Percentiles rank a stretch among this genome's conserved stretches.
These are phyloP conservation scores for Proliferodiscus dingleyae DNA, from an alignment of 2,329 filamentous ascomycete species.

Conservation along the genomic window DNA sequence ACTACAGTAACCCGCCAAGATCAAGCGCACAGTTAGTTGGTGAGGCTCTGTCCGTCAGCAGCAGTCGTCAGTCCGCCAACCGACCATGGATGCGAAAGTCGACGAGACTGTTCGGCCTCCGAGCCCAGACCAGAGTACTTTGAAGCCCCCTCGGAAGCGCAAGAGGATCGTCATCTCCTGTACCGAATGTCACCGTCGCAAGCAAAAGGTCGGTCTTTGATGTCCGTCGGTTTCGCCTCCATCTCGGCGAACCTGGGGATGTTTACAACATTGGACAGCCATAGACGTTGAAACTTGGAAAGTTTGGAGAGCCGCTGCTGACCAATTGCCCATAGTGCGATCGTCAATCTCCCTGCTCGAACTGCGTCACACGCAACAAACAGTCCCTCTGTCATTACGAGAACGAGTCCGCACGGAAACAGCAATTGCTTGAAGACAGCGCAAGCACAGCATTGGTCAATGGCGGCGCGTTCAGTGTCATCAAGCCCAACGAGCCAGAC, in stretches of 20 bases:
- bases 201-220: slow-evolving; percentile 35
- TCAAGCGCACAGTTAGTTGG: no score
- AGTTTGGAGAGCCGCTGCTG: slow-evolving; percentile 5
- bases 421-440: slow-evolving; percentile 27
- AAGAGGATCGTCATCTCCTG: slow-evolving; percentile 58
- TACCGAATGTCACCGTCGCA: slow-evolving; percentile 59
- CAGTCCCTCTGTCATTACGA: slow-evolving; percentile 53
- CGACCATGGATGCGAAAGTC: slow-evolving; percentile 4
- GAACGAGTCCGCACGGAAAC: slow-evolving; percentile 32
- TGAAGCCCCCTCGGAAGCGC: slow-evolving; percentile 43
- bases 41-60: background rate
- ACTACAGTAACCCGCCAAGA: no score
- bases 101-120: slow-evolving; percentile 9
- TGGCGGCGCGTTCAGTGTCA: slow-evolving; percentile 13
- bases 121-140: no score
- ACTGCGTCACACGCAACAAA: slow-evolving; percentile 54
- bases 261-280: no score
- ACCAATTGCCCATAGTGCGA: slow-evolving; percentile 47
- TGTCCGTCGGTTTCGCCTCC: background rate
- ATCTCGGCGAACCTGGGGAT: no score
- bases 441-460: slow-evolving; percentile 14
- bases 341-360: slow-evolving; percentile 53
- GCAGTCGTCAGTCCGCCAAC: background rate
- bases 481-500: slow-evolving; percentile 22
- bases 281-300: no score